These are phyloP conservation scores for Umbelopsis isabellina DNA, from an alignment of 192 early-diverging fungal species.

Conservation along the genomic window DNA sequence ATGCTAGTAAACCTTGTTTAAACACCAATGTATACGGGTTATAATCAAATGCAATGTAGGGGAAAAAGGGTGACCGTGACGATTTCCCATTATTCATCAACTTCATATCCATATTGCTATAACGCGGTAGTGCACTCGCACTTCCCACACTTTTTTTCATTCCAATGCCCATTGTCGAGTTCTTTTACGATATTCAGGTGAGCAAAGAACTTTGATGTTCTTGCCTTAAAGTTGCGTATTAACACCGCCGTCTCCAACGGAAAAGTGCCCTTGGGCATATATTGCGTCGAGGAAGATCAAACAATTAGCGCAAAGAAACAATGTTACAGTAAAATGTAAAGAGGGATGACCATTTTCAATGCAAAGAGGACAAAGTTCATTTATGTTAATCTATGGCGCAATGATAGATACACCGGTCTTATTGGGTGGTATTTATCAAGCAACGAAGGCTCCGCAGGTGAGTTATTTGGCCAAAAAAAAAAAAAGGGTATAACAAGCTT, in stretches of 20 bases:
- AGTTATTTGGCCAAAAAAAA: background rate
- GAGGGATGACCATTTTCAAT: background rate
- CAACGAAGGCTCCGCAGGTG: conserved; percentile 20
- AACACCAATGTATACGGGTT: no score
- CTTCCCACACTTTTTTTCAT: conserved; percentile 8
- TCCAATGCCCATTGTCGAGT: conserved; percentile 18
- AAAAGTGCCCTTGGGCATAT: conserved; percentile 29
- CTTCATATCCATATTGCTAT: background rate
- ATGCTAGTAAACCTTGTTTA: no score
- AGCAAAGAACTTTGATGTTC: no score
- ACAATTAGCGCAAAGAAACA: conserved; percentile 1
- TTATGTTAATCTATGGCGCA: background rate
- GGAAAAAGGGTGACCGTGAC: no score
- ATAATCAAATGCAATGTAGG: no score
- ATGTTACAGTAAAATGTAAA: conserved; percentile 16
- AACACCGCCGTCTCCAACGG: no score
- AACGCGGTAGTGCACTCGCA: no score
- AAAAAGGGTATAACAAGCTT: background rate
- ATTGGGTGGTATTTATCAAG: conserved; percentile 25
- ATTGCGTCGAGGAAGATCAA: conserved; percentile 27
- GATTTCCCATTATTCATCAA: background rate
- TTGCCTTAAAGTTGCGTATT: no score
- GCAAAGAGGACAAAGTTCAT: background rate
- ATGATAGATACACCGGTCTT: conserved; percentile 6
- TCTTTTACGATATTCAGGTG: conserved; percentile 28